Evolutionary conservation across 2,329 filamentous ascomycete genomes (phyloP), one percentile per base, ranked within the genome.

Genomic region (Stemphylium vesicarium): DNA sequence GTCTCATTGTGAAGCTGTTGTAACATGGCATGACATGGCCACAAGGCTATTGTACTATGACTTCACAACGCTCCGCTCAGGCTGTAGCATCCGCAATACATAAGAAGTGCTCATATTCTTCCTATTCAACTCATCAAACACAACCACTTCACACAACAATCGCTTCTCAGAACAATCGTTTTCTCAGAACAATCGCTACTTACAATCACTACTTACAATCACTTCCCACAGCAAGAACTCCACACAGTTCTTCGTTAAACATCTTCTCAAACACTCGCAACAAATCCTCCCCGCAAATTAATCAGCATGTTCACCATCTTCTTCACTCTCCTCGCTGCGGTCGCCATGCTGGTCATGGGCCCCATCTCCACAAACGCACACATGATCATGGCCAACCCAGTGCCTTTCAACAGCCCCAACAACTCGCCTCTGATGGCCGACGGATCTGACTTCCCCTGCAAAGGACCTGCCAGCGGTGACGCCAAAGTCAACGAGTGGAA

Each of bases 381-480:
- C 75, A 90, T 96, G 83, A 78, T 84, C 32, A 88, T 97, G 83
- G 77, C 66, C 50, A 81, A 77, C 9, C 93, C 94, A 0, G 75
- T 82, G 11, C 91, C 91, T 0, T 96, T 86, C 57, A 77, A 77
- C 10, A 33, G 47, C 12, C 60, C 58, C 8, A 77, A 77, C 24
- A 94, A 89, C 76, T 78, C 78, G 3, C 93, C 93, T 1, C 81
- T 97, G 4, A 41, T 44, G 0, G 53, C 75, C 0, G 52, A 73
- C 0, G 90, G 89, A 0, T 78, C 78, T 16, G 79, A 96, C 74
- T 98, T 90, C 69, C 94, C 94, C 0, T 98, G 94, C 85, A 94
- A 96, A 76, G 52, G 49, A 5, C 47, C 53, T 2, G 36, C 56
- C 5, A 66, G 64, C 42, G 82, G 83, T 4, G 76, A 83, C 2